Evolutionary conservation across 2,329 filamentous ascomycete genomes (phyloP).

Genomic region (Pestalotiopsis sp.): DNA sequence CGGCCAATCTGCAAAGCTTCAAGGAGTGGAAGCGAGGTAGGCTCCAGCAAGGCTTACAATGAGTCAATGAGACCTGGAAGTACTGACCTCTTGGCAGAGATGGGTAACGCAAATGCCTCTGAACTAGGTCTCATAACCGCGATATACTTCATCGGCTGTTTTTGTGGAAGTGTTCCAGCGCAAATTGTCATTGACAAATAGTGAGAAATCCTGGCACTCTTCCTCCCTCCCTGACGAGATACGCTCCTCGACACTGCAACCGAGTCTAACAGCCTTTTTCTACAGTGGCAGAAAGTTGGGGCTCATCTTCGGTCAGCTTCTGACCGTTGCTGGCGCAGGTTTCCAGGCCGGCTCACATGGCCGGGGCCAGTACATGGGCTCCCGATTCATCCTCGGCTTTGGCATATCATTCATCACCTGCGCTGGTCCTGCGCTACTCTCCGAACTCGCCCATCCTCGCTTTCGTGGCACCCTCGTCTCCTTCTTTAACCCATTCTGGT

Average conservation of each 20-base stretch:
- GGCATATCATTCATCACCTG: constrained; percentile 11
- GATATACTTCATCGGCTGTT: constrained; percentile 12
- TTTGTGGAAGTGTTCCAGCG: constrained; percentile 7
- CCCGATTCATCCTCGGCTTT: constrained; percentile 7
- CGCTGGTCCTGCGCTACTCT: constrained; percentile 3
- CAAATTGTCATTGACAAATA: constrained; percentile 6
- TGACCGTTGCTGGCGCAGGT: constrained; percentile 11
- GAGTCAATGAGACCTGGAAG: background rate
- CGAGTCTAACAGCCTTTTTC: background rate
- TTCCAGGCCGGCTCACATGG: constrained; percentile 12
- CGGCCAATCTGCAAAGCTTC: constrained; percentile 14
- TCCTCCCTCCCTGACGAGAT: background rate
- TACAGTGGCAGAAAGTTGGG: constrained; percentile 8
- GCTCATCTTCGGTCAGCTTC: constrained; percentile 2
- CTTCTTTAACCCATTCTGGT: constrained; percentile 12
- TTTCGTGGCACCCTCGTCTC: constrained; percentile 5
- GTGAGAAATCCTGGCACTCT: background rate
- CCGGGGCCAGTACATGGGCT: constrained; percentile 8
- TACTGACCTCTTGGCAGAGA: background rate
- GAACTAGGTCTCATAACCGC: constrained; percentile 8
- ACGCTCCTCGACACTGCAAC: background rate
- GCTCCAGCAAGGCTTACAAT: background rate
- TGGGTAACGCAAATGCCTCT: constrained; percentile 1
- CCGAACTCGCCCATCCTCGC: background rate
- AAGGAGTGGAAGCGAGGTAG: constrained; percentile 11